These are phyloP conservation scores for Filosporella fistucella DNA, from an alignment of 495 filamentous ascomycete genomes.

Conservation along the genomic window DNA sequence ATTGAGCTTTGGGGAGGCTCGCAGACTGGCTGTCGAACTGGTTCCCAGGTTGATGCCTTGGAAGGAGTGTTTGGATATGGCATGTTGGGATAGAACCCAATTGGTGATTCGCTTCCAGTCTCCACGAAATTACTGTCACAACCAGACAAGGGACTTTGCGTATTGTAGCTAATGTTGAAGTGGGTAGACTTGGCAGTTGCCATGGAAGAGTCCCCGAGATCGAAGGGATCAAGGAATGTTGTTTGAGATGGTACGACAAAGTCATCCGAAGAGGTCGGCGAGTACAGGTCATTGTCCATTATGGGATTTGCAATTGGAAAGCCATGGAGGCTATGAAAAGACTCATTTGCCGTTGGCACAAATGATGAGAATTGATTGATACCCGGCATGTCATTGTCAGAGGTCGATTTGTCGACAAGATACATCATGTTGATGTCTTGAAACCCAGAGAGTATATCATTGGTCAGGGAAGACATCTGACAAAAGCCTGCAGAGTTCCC, in stretches of 20 bases:
- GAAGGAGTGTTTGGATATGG: neutral
- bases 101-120: constrained; percentile 1
- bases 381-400: too few relatives aligned
- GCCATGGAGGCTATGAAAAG: too few relatives aligned
- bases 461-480: neutral
- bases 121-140: neutral
- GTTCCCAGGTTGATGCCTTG: neutral
- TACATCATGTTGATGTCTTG: too few relatives aligned
- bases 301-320: too few relatives aligned
- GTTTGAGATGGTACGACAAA: constrained; percentile 22
- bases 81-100: neutral
- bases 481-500: neutral
- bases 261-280: too few relatives aligned
- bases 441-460: constrained; percentile 2
- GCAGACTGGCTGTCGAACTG: neutral
- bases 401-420: too few relatives aligned
- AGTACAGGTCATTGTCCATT: too few relatives aligned
- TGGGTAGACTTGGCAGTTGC: neutral
- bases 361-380: too few relatives aligned
- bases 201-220: neutral
- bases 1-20: neutral
- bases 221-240: constrained; percentile 12
- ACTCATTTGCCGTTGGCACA: too few relatives aligned
- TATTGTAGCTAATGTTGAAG: constrained; percentile 2
- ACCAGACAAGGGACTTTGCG: constrained; percentile 3